phyloP scores from a whole-genome alignment of 108 stramenopile species.

The Pseudonitzschia pungens region DNA sequence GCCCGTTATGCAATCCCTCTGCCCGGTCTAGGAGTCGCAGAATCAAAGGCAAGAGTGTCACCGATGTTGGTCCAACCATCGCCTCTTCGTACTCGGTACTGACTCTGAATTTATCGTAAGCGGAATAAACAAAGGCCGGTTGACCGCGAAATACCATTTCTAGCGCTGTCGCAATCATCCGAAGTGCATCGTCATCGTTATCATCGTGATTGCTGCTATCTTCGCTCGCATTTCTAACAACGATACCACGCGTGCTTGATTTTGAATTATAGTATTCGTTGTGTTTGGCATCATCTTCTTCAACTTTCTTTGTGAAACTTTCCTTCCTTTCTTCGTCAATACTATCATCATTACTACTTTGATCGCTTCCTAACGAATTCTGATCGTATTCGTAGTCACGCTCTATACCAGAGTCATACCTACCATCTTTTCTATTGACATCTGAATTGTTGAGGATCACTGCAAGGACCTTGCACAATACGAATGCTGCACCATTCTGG shows the following conservation, averaged over 20 bases:
- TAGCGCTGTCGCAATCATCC: slow-evolving; percentile 64
- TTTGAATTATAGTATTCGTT: background rate
- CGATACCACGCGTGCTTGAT: background rate
- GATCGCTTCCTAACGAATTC: background rate
- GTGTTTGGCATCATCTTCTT: background rate
- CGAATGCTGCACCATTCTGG: slow-evolving; percentile 62
- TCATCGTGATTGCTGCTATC: slow-evolving; percentile 20
- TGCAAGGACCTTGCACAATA: slow-evolving; percentile 57
- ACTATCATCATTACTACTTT: background rate
- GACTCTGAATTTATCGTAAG: slow-evolving; percentile 59
- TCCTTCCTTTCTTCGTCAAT: background rate
- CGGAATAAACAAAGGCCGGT: slow-evolving; percentile 44
- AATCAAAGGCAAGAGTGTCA: slow-evolving; percentile 55
- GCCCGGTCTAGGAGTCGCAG: slow-evolving; percentile 59
- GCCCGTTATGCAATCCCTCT: slow-evolving; percentile 37
- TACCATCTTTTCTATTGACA: background rate
- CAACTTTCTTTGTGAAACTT: background rate
- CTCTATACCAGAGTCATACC: background rate
- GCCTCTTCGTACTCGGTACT: background rate
- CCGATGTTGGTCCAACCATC: background rate
- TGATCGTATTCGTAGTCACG: background rate
- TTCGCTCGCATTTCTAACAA: background rate
- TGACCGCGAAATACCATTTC: slow-evolving; percentile 83
- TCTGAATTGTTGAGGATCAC: background rate
- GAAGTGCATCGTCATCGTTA: slow-evolving; percentile 71